phyloP scores from a whole-genome alignment of 371 early-diverging fungal genomes.

The Mucor piriformis region DNA sequence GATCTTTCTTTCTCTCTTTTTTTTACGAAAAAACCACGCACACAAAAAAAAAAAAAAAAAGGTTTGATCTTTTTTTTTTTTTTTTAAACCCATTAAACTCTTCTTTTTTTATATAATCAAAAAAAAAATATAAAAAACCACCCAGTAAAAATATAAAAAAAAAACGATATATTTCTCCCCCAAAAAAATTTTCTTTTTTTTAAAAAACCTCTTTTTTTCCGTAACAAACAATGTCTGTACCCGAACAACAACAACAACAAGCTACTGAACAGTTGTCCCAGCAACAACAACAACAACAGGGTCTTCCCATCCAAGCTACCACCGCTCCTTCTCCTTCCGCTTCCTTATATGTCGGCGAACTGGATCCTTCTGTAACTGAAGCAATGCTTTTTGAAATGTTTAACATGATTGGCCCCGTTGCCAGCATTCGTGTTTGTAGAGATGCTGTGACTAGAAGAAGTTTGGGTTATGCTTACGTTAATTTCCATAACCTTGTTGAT shows the following conservation, averaged over 20 bases:
- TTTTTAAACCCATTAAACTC: conserved; percentile 2
- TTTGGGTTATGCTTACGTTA: conserved; percentile 97
- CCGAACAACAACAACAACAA: background rate
- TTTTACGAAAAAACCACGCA: no score
- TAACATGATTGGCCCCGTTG: conserved; percentile 92
- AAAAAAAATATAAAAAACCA: conserved; percentile 2
- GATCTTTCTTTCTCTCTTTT: no score
- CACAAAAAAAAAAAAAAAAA: no score
- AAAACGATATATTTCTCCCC: conserved; percentile 1
- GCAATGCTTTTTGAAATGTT: conserved; percentile 96
- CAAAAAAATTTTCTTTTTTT: background rate
- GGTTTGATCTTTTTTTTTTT: background rate
- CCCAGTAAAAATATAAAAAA: background rate
- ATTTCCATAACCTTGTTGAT: conserved; percentile 81
- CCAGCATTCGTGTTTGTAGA: conserved; percentile 96
- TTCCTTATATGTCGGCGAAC: conserved; percentile 88
- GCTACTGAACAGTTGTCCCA: no score
- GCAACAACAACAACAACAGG: conserved; percentile 1
- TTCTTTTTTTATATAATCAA: background rate
- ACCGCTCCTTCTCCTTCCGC: conserved; percentile 59
- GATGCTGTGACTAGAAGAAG: conserved; percentile 95
- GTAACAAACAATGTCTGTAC: background rate
- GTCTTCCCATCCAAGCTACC: conserved; percentile 28
- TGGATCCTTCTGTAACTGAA: conserved; percentile 94
- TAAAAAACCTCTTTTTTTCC: conserved; percentile 4